Percentiles rank a stretch among this genome's conserved stretches.
Conservation (phyloP, 2,329 filamentous ascomycete genomes). For the Cordyceps farinosa region DNA sequence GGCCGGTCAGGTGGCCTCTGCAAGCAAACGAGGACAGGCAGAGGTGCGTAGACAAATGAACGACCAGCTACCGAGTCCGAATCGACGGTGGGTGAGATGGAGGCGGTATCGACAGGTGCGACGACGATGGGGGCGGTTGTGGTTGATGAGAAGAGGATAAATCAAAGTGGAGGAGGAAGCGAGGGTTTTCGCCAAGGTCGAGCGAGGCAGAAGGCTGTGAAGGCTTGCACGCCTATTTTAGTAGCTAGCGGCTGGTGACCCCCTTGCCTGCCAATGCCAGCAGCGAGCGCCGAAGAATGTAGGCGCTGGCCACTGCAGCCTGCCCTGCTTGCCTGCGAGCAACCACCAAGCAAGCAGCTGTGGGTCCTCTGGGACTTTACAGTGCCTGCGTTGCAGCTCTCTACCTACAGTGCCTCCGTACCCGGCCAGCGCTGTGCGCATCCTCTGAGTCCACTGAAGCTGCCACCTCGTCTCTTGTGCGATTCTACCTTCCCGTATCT, state of each 20-base stretch:
- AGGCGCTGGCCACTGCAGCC: too few species aligned
- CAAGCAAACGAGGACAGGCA: slow-evolving; percentile 22
- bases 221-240: slow-evolving; percentile 5
- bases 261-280: neutral
- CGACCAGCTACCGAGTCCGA: slow-evolving; percentile 18
- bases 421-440: too few species aligned
- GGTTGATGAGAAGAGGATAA: slow-evolving; percentile 15
- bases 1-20: slow-evolving; percentile 40
- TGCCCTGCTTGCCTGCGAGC: too few species aligned
- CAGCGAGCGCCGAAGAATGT: too few species aligned
- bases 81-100: slow-evolving; percentile 15
- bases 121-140: slow-evolving; percentile 14
- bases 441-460: too few species aligned
- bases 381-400: too few species aligned
- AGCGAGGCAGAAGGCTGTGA: slow-evolving; percentile 5
- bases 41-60: slow-evolving; percentile 16
- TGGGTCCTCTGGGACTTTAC: too few species aligned
- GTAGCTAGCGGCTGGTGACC: slow-evolving; percentile 12
- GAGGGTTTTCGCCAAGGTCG: slow-evolving; percentile 16
- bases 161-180: slow-evolving; percentile 12
- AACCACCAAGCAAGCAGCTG: too few species aligned
- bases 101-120: slow-evolving; percentile 13
- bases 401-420: too few species aligned
- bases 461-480: too few species aligned
- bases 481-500: too few species aligned